Base-by-base conservation (phyloP, 192 early-diverging fungal species). In the Dissophora ornata region DNA sequence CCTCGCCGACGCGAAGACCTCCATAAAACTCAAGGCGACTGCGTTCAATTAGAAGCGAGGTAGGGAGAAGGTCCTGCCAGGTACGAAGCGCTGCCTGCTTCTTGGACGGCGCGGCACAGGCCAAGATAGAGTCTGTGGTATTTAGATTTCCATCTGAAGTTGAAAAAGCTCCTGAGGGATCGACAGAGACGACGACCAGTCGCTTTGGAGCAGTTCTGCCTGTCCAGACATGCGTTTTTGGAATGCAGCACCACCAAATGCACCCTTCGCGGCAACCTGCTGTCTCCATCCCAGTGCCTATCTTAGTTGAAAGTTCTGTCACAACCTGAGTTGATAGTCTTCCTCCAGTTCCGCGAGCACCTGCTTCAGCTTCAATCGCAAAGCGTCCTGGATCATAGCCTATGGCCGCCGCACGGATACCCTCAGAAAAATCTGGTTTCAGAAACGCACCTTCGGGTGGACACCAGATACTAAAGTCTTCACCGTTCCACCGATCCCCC, bases 401-500 rank as follows among this genome's bases (percentile, higher is more conserved):
- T 12, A 45, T 9, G 18, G 4, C n/a, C 4, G 44, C 4, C 10
- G 12, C 44, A 45, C 12, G 18, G 12, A 5, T 18, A 45, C 18
- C n/a, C 15, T 45, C 44, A n/a, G 18, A 5, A 34, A 62, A 55
- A 0, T 62, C 64, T 4, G 64, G 59, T 1, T 47, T 28, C 11
- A 62, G 2, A 30, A 77, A 67, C 10, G 3, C 52, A 26, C 57
- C 49, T 21, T 67, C 36, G 28, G 36, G 62, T 0, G 56, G 45
- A 22, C 60, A 62, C 79, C 79, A 86, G 8, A 87, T 54, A 67
- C 81, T 83, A 6, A 87, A 74, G 40, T 87, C 86, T 51, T 87
- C 86, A 2, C 86, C 86, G 46, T 84, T 82, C 86, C 86, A 87
- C 13, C 66, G 67, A 66, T 87, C 86, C 4, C 86, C 86, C 82